Evolutionary conservation across 2,329 filamentous ascomycete species (phyloP).

Genomic region (Bipolaris cookei): DNA sequence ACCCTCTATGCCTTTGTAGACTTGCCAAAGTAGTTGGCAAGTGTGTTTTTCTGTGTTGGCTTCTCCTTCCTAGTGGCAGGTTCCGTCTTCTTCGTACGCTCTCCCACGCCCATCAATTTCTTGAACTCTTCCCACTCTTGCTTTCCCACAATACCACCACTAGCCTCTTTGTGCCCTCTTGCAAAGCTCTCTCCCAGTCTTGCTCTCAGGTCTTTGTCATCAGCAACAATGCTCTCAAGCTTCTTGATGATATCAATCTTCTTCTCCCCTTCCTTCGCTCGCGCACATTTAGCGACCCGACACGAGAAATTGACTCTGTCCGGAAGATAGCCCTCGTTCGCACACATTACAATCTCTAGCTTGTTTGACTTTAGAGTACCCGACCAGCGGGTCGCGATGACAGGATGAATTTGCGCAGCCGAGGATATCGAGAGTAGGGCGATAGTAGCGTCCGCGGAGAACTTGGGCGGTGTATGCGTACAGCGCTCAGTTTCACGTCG

Average conservation of each 20-base stretch:
- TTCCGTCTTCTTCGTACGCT: slow-evolving; percentile 55
- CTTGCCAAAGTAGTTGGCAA: slow-evolving; percentile 43
- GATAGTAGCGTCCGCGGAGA: slow-evolving; percentile 66
- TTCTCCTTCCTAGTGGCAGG: slow-evolving; percentile 44
- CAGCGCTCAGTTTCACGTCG: slow-evolving; percentile 66
- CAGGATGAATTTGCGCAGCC: slow-evolving; percentile 67
- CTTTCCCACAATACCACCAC: slow-evolving; percentile 66
- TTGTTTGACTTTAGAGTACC: slow-evolving; percentile 64
- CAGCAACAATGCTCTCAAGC: slow-evolving; percentile 59
- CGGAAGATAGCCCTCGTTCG: slow-evolving; percentile 69
- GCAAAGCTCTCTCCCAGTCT: slow-evolving; percentile 69
- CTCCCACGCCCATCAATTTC: slow-evolving; percentile 63
- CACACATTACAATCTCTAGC: slow-evolving; percentile 69
- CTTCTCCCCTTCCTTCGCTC: slow-evolving; percentile 54
- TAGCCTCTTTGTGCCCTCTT: slow-evolving; percentile 70
- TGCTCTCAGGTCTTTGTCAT: slow-evolving; percentile 48
- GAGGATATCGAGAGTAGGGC: slow-evolving; percentile 68
- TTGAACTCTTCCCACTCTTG: slow-evolving; percentile 71
- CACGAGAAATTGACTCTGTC: slow-evolving; percentile 72
- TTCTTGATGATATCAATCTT: slow-evolving; percentile 69
- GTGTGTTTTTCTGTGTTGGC: slow-evolving; percentile 40
- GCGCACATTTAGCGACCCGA: slow-evolving; percentile 64
- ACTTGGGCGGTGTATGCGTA: slow-evolving; percentile 67
- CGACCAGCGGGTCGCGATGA: slow-evolving; percentile 72
- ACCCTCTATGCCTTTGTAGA: slow-evolving; percentile 3